phyloP scores from a whole-genome alignment of 768 basidiomycete genomes.

The Boletus vermiculosoides region DNA sequence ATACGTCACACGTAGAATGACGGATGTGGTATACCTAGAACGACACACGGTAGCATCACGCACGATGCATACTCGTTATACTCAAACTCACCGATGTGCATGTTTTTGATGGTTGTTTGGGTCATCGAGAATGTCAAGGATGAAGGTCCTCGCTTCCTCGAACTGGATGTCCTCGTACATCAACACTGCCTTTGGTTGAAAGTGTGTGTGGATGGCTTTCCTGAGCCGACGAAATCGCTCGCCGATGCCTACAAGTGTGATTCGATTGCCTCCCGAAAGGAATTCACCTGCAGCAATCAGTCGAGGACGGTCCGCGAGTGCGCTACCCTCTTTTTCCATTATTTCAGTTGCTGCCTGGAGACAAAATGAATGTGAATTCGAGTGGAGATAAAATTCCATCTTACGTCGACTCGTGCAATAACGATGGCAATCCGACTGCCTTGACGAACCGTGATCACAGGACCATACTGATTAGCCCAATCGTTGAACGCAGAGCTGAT shows the following conservation, averaged over 20 bases:
- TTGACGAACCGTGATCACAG: conserved; percentile 53
- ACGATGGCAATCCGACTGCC: conserved; percentile 33
- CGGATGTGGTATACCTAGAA: conserved; percentile 27
- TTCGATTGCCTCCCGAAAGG: conserved; percentile 53
- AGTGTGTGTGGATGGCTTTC: conserved; percentile 53
- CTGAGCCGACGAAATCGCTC: conserved; percentile 54
- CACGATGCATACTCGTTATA: conserved; percentile 7
- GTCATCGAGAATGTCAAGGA: conserved; percentile 33
- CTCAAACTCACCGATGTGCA: conserved; percentile 46
- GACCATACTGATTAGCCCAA: conserved; percentile 58
- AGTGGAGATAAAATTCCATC: not conserved
- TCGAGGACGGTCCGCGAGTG: conserved; percentile 48
- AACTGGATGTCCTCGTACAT: conserved; percentile 46
- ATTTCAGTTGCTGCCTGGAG: conserved; percentile 53
- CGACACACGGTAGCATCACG: not conserved
- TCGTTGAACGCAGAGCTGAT: conserved; percentile 40
- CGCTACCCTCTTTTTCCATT: conserved; percentile 59
- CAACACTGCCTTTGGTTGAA: conserved; percentile 47
- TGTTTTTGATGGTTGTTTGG: conserved; percentile 37
- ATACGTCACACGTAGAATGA: conserved; percentile 28
- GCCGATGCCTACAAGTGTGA: conserved; percentile 47
- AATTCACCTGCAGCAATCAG: conserved; percentile 55
- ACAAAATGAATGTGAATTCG: not conserved
- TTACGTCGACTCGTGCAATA: conserved; percentile 20
- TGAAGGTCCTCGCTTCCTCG: conserved; percentile 25